These are phyloP conservation scores for Venturia carpophila DNA, from an alignment of 2,329 filamentous ascomycete genomes.

Conservation along the genomic window DNA sequence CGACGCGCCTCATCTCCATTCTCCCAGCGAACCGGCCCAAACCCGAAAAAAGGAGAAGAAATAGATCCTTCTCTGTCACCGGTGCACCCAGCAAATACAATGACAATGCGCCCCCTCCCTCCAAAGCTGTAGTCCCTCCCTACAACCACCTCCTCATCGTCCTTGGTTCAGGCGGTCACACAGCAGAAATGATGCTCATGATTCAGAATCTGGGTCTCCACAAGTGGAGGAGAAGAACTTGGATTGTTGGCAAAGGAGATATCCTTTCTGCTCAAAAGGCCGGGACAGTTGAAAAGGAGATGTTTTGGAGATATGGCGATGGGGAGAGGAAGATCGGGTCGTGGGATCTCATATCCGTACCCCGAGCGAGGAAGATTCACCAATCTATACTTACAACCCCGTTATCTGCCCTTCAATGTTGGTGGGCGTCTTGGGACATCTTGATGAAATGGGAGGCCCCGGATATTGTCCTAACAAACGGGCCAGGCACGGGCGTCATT, in stretches of 20 bases:
- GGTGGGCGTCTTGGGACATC: slow-evolving; percentile 51
- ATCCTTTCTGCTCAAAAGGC: slow-evolving; percentile 47
- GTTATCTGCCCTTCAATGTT: slow-evolving; percentile 56
- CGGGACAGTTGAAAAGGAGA: neutral
- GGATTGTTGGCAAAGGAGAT: slow-evolving; percentile 73
- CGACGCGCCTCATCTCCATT: slow-evolving; percentile 33
- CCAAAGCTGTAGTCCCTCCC: slow-evolving; percentile 26
- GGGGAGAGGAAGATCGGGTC: slow-evolving; percentile 27
- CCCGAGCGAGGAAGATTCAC: slow-evolving; percentile 72
- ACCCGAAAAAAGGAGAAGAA: slow-evolving; percentile 10
- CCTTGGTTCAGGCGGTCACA: slow-evolving; percentile 89
- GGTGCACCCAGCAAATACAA: slow-evolving; percentile 19
- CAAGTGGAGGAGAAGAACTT: slow-evolving; percentile 52
- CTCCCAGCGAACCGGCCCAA: slow-evolving; percentile 29
- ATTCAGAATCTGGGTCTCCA: slow-evolving; percentile 50
- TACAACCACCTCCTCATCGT: slow-evolving; percentile 63
- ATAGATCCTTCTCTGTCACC: slow-evolving; percentile 12
- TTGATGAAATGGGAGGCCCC: slow-evolving; percentile 43
- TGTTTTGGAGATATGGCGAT: slow-evolving; percentile 8
- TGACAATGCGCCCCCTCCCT: slow-evolving; percentile 12
- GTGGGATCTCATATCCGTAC: slow-evolving; percentile 60
- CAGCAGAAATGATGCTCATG: slow-evolving; percentile 87
- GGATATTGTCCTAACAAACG: slow-evolving; percentile 75
- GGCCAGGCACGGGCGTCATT: slow-evolving; percentile 79
- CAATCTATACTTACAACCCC: slow-evolving; percentile 71